Conservation (phyloP, 371 early-diverging fungal species). For the Parasitella parasitica region DNA sequence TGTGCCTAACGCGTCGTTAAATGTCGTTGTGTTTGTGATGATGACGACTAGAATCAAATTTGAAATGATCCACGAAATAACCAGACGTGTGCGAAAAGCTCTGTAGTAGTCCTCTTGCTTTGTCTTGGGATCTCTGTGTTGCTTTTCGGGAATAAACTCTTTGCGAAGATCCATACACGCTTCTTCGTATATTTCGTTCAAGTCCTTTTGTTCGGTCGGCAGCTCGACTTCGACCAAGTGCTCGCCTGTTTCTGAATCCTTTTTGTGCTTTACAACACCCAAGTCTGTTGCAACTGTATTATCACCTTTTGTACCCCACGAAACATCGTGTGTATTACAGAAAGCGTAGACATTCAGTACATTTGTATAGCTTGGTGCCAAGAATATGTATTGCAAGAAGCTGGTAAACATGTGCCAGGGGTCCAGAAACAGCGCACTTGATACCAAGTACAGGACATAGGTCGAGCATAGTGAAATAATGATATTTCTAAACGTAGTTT, state of each 20-base stretch:
- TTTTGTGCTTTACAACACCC: slow-evolving; percentile 44
- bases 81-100: slow-evolving; percentile 77
- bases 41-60: slow-evolving; percentile 71
- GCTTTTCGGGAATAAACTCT: slow-evolving; percentile 49
- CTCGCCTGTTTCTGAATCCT: slow-evolving; percentile 31
- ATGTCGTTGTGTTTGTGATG: slow-evolving; percentile 39
- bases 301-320: slow-evolving; percentile 95
- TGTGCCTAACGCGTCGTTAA: slow-evolving; percentile 37
- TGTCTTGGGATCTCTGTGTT: slow-evolving; percentile 66
- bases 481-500: slow-evolving; percentile 57
- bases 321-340: slow-evolving; percentile 91
- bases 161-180: slow-evolving; percentile 53
- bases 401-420: slow-evolving; percentile 96
- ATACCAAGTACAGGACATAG: slow-evolving; percentile 65
- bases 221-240: slow-evolving; percentile 59
- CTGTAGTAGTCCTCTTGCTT: slow-evolving; percentile 87
- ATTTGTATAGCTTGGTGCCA: slow-evolving; percentile 84
- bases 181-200: slow-evolving; percentile 74
- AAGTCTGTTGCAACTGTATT: slow-evolving; percentile 45
- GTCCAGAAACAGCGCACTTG: slow-evolving; percentile 65
- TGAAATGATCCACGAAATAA: slow-evolving; percentile 80
- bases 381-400: slow-evolving; percentile 81
- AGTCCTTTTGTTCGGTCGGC: slow-evolving; percentile 76
- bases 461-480: slow-evolving; percentile 64
- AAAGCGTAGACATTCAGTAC: slow-evolving; percentile 93